Base-by-base conservation (phyloP, 257 asterid species). In the Solanum sejunctum region DNA sequence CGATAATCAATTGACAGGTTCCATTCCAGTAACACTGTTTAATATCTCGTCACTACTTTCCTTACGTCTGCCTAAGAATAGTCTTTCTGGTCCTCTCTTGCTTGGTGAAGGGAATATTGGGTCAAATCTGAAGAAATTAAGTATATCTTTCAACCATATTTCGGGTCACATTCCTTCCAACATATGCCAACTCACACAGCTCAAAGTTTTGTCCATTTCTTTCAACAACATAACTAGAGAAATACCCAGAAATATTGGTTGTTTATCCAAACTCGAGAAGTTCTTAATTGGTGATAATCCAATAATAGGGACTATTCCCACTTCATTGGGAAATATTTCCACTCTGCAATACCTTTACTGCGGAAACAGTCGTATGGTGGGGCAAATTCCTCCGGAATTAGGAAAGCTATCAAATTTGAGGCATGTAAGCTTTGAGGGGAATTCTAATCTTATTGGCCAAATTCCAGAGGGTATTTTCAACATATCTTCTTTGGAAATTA, bases 21-120 rank as follows among this genome's bases (percentile, higher is more conserved):
- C 5, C 0, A 64, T 64, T 64, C 43, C 11, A 2, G 2, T 1
- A 64, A 0, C n/a, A 26, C 18, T 64, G 43, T 64, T 64, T 64
- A 64, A 13, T 15, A 64, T 64, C 2, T 64, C 45, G 1, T 64
- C 72, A 1, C 3, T 64, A 12, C 43, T 6, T 66, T 0, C 0
- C 0, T 0, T 7, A 28, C 0, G 0, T 7, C 12, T 64, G 6
- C 6, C 0, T 13, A 0, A 0, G 0, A 64, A 64, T 64, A 1
- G 11, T n/a, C 45, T 64, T 0, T 28, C 43, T 7, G 17, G 69
- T 21, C 17, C 39, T 61, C 36, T 61, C 17, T 21, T 61, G 36
- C 36, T 61, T 32, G 36, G 3, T 21, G 72, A 64, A 64, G 6
- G 45, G 2, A 26, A 12, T 64, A 7, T 13, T 13, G 9, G 0